These are phyloP conservation scores for Seiridium cupressi DNA, from an alignment of 2,329 filamentous ascomycete species.

Conservation along the genomic window DNA sequence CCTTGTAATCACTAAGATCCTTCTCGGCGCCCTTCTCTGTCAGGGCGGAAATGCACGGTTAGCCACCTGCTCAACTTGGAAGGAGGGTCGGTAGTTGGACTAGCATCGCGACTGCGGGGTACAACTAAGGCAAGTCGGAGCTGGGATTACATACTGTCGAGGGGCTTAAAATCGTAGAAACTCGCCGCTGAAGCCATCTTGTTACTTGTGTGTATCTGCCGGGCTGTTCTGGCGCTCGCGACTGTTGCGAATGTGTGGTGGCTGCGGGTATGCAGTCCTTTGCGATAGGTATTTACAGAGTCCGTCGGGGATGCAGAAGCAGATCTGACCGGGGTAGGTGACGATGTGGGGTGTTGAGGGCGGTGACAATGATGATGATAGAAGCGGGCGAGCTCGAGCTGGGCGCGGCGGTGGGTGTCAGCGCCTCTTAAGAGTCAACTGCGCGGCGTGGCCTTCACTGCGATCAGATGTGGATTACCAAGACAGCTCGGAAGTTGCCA, in stretches of 20 bases:
- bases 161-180: constrained; percentile 83
- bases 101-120: constrained; percentile 5
- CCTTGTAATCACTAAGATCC: constrained; percentile 69
- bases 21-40: constrained; percentile 72
- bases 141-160: constrained; percentile 63
- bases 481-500: not conserved
- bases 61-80: constrained; percentile 11
- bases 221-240: constrained; percentile 2
- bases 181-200: constrained; percentile 66
- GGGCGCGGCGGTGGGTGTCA: not conserved
- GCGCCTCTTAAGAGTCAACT: not conserved
- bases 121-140: constrained; percentile 5
- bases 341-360: not conserved
- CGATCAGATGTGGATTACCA: not conserved
- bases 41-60: constrained; percentile 12
- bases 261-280: not conserved
- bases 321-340: not conserved
- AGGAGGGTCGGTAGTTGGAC: constrained; percentile 5
- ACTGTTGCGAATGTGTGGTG: not conserved
- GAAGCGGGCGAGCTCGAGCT: not conserved
- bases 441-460: not conserved
- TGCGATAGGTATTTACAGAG: not conserved
- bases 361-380: not conserved
- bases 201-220: constrained; percentile 17
- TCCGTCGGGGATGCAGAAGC: not conserved